A percentile compares a stretch with the other conserved stretches of the same genome.
phyloP scores from a whole-genome alignment of 2,329 filamentous ascomycete species.

The Monilinia aucupariae region DNA sequence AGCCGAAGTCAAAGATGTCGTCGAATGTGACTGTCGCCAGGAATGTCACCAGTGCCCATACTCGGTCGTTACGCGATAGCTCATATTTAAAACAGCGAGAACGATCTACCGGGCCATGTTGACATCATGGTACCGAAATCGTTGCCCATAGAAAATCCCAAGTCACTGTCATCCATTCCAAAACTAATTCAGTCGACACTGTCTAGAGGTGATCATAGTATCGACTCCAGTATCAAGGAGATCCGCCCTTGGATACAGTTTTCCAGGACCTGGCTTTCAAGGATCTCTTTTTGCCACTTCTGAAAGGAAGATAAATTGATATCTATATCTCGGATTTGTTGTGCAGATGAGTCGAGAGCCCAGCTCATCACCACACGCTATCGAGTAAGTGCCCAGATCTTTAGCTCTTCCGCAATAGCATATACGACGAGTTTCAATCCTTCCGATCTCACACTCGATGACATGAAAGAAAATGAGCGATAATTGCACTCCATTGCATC shows the following conservation, averaged over 20 bases:
- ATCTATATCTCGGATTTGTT: slow-evolving; percentile 40
- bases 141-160: slow-evolving; percentile 17
- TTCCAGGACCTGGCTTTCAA: slow-evolving; percentile 19
- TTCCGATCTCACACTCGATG: no score
- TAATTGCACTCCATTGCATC: no score
- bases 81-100: neutral
- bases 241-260: slow-evolving; percentile 24
- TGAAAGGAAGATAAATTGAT: slow-evolving; percentile 25
- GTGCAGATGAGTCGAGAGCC: slow-evolving; percentile 2
- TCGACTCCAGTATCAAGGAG: slow-evolving; percentile 11
- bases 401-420: no score
- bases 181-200: slow-evolving; percentile 18
- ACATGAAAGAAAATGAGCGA: no score
- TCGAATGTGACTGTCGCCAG: neutral
- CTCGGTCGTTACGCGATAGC: neutral
- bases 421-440: no score
- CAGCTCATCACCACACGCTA: no score
- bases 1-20: neutral
- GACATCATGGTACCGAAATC: slow-evolving; percentile 11
- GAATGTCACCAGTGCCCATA: neutral
- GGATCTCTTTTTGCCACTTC: neutral
- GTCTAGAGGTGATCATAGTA: neutral
- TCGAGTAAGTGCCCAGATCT: no score
- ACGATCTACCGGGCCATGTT: slow-evolving; percentile 4
- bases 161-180: slow-evolving; percentile 14